Base-by-base conservation (phyloP, 2,329 filamentous ascomycete species). In the Cladosporium halotolerans region DNA sequence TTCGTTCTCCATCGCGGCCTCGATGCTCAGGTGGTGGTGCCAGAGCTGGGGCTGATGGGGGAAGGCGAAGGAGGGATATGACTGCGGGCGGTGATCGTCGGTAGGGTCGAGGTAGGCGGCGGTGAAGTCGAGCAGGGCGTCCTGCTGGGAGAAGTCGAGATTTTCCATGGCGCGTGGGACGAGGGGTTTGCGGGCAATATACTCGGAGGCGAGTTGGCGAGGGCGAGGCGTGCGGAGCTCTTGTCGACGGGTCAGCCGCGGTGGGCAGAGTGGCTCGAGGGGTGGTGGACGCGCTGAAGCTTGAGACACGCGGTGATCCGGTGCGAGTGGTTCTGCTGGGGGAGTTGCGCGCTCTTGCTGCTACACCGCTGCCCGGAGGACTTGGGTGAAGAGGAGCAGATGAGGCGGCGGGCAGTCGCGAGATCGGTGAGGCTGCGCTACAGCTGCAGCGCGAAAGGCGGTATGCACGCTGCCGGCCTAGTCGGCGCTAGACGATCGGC, bases 121-220 rank as follows among this genome's bases (percentile, higher is more conserved):
- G 58, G 68, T 70, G 58, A 72, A 73, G 60, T 65, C 69, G 62
- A 74, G 69, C 50, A 71, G 62, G 60, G 61, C 63, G 59, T 73
- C 71, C 56, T 71, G 58, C 60, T 57, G 45, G 49, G 69, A 61
- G 61, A 67, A 69, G 63, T 71, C 68, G 60, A 68, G 63, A 64
- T 72, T 67, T 60, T 76, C 73, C 73, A 76, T 76, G 62, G 47
- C 47, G 56, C 53, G 44, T 40, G 54, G 42, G 23, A 39, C 10
- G 42, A 40, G 50, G 36, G 47, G 32, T 42, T 34, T 34, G 28
- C 39, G 32, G n/a, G 47, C 47, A 50, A 50, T 50, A 50, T 50
- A 50, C 47, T 34, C 41, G 41, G 19, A 28, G n/a, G 23, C 16
- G 41, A 18, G 4, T 43, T 18, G 47, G 39, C 34, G 47, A 50